Percentiles rank a stretch among this genome's conserved stretches.
Evolutionary conservation across 192 early-diverging fungal genomes (phyloP).

Genomic region (Umbelopsis sp.): DNA sequence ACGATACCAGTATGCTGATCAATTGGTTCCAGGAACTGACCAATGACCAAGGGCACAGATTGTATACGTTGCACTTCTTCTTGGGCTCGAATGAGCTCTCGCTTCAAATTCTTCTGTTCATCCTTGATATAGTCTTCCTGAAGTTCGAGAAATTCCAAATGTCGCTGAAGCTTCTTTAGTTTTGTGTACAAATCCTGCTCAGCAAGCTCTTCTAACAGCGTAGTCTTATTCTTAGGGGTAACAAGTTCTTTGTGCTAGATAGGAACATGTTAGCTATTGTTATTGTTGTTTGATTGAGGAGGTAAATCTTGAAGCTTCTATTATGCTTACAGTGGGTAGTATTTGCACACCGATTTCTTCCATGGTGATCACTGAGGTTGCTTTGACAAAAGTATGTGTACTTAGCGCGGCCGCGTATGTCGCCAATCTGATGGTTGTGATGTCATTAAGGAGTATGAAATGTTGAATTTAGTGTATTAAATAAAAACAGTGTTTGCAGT

Average conservation of each 20-base stretch:
- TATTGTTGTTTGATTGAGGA: neutral
- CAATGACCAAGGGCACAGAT: constrained; percentile 96
- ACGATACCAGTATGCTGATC: constrained; percentile 97
- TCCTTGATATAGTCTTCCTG: constrained; percentile 99
- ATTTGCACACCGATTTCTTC: constrained; percentile 15
- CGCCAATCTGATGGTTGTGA: neutral
- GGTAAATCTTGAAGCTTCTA: neutral
- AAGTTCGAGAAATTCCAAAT: constrained; percentile 92
- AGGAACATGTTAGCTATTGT: neutral
- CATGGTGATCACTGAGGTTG: neutral
- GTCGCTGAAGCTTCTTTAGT: constrained; percentile 92
- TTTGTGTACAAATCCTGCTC: constrained; percentile 91
- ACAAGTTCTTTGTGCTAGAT: constrained; percentile 7
- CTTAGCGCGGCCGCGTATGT: constrained; percentile 4
- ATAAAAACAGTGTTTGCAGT: neutral
- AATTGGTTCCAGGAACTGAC: constrained; percentile 98
- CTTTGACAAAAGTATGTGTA: neutral
- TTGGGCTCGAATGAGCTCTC: constrained; percentile 91
- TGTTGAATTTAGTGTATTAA: neutral
- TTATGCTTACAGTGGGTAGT: neutral
- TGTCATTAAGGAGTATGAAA: neutral
- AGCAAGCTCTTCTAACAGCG: constrained; percentile 58
- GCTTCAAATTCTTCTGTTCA: constrained; percentile 96
- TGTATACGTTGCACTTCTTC: constrained; percentile 99
- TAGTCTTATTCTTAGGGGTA: constrained; percentile 12